Conservation (phyloP, 1,284 basidiomycete species). For the Stereum hirsutum region DNA sequence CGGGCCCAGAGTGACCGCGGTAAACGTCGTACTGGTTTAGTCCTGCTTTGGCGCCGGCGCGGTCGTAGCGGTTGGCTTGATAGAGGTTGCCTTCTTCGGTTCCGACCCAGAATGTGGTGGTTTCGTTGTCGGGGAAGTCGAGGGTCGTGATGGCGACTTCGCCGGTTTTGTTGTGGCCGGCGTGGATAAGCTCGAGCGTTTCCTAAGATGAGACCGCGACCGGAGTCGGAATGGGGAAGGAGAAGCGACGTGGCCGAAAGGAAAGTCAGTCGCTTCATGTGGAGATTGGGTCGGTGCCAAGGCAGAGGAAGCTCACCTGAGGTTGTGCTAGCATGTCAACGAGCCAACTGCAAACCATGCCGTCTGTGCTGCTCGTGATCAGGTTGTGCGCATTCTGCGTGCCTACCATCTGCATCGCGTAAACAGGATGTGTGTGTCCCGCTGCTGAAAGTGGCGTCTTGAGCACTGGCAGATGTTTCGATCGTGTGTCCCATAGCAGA, state of each 20-base stretch:
- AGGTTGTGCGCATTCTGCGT: slow-evolving; percentile 98
- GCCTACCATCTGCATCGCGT: slow-evolving; percentile 95
- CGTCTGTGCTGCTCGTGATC: slow-evolving; percentile 93
- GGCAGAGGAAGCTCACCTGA: slow-evolving; percentile 45
- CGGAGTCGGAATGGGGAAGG: neutral
- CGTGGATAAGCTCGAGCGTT: slow-evolving; percentile 80
- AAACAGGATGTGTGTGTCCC: slow-evolving; percentile 97
- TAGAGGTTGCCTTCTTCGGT: slow-evolving; percentile 98
- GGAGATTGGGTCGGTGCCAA: neutral
- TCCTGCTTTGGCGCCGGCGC: slow-evolving; percentile 93
- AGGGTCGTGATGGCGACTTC: slow-evolving; percentile 92
- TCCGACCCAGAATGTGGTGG: slow-evolving; percentile 92
- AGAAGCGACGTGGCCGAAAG: slow-evolving; percentile 3
- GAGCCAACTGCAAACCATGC: slow-evolving; percentile 94
- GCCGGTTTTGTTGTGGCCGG: slow-evolving; percentile 88
- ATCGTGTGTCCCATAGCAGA: slow-evolving; percentile 96
- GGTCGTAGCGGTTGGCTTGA: slow-evolving; percentile 91
- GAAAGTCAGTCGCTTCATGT: neutral
- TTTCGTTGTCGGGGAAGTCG: slow-evolving; percentile 92
- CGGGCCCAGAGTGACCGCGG: slow-evolving; percentile 85
- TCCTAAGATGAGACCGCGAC: too few species aligned
- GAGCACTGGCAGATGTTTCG: slow-evolving; percentile 89
- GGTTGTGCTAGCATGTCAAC: slow-evolving; percentile 98
- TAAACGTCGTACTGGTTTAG: slow-evolving; percentile 89
- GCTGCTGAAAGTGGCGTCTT: slow-evolving; percentile 94